These are phyloP conservation scores for Neckera pumila DNA, from an alignment of 225 moss, liverwort and hornwort species.

Conservation along the genomic window DNA sequence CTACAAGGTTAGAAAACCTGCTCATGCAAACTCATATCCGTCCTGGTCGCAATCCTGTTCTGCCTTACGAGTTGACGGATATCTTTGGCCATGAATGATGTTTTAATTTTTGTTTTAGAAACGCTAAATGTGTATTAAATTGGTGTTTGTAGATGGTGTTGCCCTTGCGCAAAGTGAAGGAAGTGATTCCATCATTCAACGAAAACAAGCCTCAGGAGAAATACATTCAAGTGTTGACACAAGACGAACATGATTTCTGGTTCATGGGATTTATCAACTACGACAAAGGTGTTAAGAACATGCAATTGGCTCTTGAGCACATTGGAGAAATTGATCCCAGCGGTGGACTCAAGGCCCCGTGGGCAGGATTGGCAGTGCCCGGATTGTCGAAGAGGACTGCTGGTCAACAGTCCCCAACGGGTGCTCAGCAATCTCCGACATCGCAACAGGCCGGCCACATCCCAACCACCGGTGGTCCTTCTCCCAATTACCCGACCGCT, in stretches of 20 bases:
- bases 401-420: background rate
- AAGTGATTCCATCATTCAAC: conserved; percentile 51
- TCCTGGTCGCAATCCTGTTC: background rate
- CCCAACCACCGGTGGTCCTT: conserved; percentile 9
- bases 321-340: conserved; percentile 45
- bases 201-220: conserved; percentile 60
- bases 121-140: background rate
- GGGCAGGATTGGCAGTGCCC: conserved; percentile 8
- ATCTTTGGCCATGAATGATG: background rate
- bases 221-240: conserved; percentile 47
- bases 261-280: conserved; percentile 55
- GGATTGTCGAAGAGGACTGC: conserved; percentile 4
- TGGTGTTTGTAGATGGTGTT: conserved; percentile 43
- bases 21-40: background rate
- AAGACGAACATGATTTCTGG: conserved; percentile 43
- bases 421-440: background rate
- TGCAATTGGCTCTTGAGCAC: conserved; percentile 26
- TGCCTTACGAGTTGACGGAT: background rate
- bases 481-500: conserved; percentile 1
- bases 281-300: conserved; percentile 37
- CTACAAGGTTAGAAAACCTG: conserved; percentile 54
- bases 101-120: background rate
- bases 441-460: background rate
- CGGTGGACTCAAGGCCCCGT: conserved; percentile 40
- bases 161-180: conserved; percentile 39